These are phyloP conservation scores for Zopfia rhizophila DNA, from an alignment of 2,329 filamentous ascomycete genomes.

Conservation along the genomic window DNA sequence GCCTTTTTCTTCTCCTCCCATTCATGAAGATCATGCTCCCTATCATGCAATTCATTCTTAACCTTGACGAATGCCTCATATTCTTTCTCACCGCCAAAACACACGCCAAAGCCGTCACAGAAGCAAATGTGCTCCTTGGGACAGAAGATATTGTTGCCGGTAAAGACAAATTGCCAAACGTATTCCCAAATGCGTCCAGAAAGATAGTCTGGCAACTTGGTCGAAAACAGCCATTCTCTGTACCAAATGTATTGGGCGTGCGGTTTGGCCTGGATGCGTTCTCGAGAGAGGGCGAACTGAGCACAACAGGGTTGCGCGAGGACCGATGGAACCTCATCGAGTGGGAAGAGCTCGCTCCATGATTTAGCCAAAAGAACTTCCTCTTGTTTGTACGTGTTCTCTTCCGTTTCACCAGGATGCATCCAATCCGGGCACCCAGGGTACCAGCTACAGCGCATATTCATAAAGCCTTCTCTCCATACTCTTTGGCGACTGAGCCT, in stretches of 20 bases:
- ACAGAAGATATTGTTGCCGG: constrained; percentile 60
- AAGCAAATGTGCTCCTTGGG: constrained; percentile 67
- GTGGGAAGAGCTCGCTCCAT: constrained; percentile 61
- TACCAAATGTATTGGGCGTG: constrained; percentile 65
- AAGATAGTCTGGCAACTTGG: constrained; percentile 64
- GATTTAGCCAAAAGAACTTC: constrained; percentile 56
- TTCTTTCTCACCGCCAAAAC: constrained; percentile 64
- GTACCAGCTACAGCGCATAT: constrained; percentile 65
- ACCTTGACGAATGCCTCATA: constrained; percentile 62
- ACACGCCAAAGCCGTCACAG: constrained; percentile 72
- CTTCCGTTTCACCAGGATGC: constrained; percentile 55
- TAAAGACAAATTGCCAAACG: constrained; percentile 72
- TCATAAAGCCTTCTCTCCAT: constrained; percentile 63
- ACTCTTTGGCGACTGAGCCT: constrained; percentile 59
- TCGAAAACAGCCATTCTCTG: constrained; percentile 70
- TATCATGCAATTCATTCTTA: constrained; percentile 54
- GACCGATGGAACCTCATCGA: constrained; percentile 59
- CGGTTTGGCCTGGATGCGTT: constrained; percentile 65
- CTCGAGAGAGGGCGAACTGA: constrained; percentile 70
- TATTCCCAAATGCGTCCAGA: constrained; percentile 72
- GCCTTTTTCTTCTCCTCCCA: constrained; percentile 55
- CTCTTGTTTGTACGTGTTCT: constrained; percentile 55
- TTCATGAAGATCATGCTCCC: constrained; percentile 53
- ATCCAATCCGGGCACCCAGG: constrained; percentile 67
- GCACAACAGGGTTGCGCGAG: constrained; percentile 72